These are phyloP conservation scores for Talaromyces funiculosus DNA, from an alignment of 2,329 filamentous ascomycete species.

Conservation along the genomic window DNA sequence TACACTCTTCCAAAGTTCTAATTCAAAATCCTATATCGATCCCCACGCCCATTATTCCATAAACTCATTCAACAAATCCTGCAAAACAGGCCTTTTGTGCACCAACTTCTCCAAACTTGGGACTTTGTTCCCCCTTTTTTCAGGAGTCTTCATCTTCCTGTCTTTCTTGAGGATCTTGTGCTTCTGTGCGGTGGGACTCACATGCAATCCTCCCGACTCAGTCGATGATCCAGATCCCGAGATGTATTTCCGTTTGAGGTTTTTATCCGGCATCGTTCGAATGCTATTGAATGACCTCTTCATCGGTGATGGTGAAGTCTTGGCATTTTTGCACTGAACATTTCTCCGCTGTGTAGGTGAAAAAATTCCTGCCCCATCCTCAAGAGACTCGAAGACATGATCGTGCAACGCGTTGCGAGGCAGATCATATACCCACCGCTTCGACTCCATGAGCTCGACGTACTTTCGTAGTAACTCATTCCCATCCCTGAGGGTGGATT, in stretches of 20 bases:
- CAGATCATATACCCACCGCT: slow-evolving; percentile 75
- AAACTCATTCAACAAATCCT: slow-evolving; percentile 70
- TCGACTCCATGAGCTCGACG: slow-evolving; percentile 68
- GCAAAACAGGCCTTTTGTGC: slow-evolving; percentile 62
- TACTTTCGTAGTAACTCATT: slow-evolving; percentile 74
- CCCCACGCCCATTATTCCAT: slow-evolving; percentile 21
- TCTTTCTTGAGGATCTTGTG: slow-evolving; percentile 28
- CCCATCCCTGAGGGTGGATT: slow-evolving; percentile 60
- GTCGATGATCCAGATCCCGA: background rate
- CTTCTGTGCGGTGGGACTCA: slow-evolving; percentile 28
- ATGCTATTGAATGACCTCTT: slow-evolving; percentile 11
- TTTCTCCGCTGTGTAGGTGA: slow-evolving; percentile 20
- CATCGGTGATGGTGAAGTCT: background rate
- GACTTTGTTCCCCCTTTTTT: slow-evolving; percentile 55
- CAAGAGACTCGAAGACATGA: slow-evolving; percentile 58
- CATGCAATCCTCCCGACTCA: slow-evolving; percentile 18
- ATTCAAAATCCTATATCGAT: background rate
- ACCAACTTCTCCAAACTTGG: slow-evolving; percentile 50
- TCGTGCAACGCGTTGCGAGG: slow-evolving; percentile 57
- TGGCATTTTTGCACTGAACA: slow-evolving; percentile 8
- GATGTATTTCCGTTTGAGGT: slow-evolving; percentile 19
- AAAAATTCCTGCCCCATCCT: background rate
- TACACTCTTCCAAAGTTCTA: background rate
- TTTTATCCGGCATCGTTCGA: slow-evolving; percentile 12
- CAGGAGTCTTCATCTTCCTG: slow-evolving; percentile 46